Evolutionary conservation across 352 stramenopile genomes (phyloP).

Genomic region (Phytophthora ramorum): DNA sequence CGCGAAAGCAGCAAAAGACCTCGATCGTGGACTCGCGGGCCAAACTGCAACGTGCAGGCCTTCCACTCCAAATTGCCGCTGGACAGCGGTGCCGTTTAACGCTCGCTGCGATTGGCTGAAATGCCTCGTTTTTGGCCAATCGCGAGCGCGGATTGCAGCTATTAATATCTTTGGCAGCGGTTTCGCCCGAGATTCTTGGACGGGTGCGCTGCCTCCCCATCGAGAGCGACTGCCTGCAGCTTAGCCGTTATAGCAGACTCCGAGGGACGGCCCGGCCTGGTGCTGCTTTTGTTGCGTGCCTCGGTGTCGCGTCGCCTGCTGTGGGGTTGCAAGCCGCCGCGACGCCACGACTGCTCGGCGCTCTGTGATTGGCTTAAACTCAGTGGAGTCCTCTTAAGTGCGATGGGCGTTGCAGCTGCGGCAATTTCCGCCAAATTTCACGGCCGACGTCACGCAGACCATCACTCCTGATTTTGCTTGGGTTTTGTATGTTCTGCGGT

Average conservation of each 20-base stretch:
- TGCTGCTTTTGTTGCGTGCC: slow-evolving; percentile 28
- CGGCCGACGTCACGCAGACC: slow-evolving; percentile 18
- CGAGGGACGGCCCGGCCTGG: slow-evolving; percentile 11
- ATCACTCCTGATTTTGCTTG: slow-evolving; percentile 16
- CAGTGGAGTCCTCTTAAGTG: slow-evolving; percentile 12
- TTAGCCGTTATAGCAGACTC: slow-evolving; percentile 18
- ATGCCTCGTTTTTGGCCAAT: slow-evolving; percentile 6
- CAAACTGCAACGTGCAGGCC: not conserved
- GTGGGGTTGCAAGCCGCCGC: slow-evolving; percentile 15
- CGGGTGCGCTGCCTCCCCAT: slow-evolving; percentile 1
- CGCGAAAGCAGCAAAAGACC: not conserved
- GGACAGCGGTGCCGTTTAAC: not conserved
- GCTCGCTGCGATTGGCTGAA: slow-evolving; percentile 15
- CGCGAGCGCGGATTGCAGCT: not conserved
- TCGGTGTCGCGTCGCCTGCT: slow-evolving; percentile 25
- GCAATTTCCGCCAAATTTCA: slow-evolving; percentile 35
- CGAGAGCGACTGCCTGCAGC: not conserved
- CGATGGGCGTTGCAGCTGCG: slow-evolving; percentile 36
- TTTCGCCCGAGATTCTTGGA: slow-evolving; percentile 20
- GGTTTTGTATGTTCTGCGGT: not conserved
- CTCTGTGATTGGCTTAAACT: slow-evolving; percentile 27
- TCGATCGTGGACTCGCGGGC: not conserved
- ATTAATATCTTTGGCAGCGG: slow-evolving; percentile 13
- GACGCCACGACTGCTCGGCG: slow-evolving; percentile 13
- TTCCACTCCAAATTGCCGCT: not conserved